Conservation (phyloP, 768 basidiomycete species). For the Suillus decipiens region DNA sequence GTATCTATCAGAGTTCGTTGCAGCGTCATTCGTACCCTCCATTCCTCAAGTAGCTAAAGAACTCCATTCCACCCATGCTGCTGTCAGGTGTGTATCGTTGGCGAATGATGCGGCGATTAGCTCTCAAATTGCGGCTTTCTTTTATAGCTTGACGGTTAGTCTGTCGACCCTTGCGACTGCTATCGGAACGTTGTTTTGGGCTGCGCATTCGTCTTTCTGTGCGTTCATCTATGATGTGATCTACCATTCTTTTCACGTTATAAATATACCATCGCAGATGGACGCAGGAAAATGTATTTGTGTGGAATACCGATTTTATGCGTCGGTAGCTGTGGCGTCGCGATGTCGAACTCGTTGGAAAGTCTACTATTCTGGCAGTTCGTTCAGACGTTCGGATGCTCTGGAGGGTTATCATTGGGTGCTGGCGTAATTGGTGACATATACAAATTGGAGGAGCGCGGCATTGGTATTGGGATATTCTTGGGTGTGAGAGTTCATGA, state of each 20-base stretch:
- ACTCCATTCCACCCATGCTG: conserved; percentile 51
- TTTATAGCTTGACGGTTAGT: conserved; percentile 44
- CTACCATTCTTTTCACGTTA: conserved; percentile 9
- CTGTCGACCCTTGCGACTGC: conserved; percentile 46
- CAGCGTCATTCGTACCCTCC: conserved; percentile 66
- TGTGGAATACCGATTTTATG: conserved; percentile 55
- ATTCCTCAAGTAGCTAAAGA: conserved; percentile 70
- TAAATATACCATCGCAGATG: conserved; percentile 42
- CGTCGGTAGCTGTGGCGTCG: conserved; percentile 59
- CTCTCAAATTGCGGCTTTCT: background rate
- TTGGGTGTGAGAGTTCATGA: conserved; percentile 39
- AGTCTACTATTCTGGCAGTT: conserved; percentile 57
- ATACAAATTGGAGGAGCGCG: conserved; percentile 56
- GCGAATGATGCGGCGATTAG: background rate
- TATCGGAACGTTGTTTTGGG: conserved; percentile 46
- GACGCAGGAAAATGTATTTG: conserved; percentile 59
- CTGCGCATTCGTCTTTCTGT: conserved; percentile 50
- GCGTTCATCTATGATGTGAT: conserved; percentile 16
- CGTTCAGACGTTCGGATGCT: conserved; percentile 60
- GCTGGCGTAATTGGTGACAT: conserved; percentile 61
- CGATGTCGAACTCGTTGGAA: conserved; percentile 43
- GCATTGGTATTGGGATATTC: conserved; percentile 56
- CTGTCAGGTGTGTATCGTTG: conserved; percentile 47
- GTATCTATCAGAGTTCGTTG: conserved; percentile 53
- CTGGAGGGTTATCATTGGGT: conserved; percentile 53